Evolutionary conservation across 1,284 basidiomycete genomes (phyloP).

Genomic region (Boletus subluridellus): DNA sequence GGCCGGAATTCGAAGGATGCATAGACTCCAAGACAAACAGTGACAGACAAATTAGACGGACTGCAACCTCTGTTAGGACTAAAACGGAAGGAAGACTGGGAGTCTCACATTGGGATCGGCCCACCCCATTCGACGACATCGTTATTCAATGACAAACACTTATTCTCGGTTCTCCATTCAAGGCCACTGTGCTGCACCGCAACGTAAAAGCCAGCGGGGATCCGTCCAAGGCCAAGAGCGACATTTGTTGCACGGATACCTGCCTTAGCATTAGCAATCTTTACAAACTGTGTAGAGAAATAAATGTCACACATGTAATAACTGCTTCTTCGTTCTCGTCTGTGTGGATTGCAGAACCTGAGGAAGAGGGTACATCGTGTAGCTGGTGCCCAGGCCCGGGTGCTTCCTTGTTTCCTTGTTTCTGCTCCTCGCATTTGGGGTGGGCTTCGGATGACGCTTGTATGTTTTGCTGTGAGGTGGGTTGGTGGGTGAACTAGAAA

Average conservation of each 20-base stretch:
- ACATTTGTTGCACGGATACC: not conserved
- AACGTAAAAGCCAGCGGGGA: not conserved
- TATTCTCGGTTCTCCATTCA: not conserved
- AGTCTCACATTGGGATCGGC: not conserved
- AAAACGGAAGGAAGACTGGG: not conserved
- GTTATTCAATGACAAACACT: not conserved
- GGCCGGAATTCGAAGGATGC: not conserved
- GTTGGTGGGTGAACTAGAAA: no score
- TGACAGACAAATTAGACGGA: conserved; percentile 2
- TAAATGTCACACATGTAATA: no score
- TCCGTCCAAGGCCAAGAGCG: not conserved
- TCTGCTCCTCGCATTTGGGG: not conserved
- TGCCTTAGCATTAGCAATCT: not conserved
- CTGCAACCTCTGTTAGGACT: not conserved
- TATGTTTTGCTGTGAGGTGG: no score
- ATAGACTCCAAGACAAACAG: conserved; percentile 4
- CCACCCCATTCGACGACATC: not conserved
- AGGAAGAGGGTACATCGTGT: no score
- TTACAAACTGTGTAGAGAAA: no score
- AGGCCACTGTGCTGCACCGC: not conserved
- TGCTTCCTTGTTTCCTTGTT: not conserved
- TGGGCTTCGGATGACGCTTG: no score
- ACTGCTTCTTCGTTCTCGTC: no score
- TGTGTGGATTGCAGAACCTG: no score
- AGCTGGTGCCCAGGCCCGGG: not conserved